Percentiles rank a stretch among this genome's conserved stretches.
These are phyloP conservation scores for Ambrosiella cleistominuta DNA, from an alignment of 2,329 filamentous ascomycete genomes.

Conservation along the genomic window DNA sequence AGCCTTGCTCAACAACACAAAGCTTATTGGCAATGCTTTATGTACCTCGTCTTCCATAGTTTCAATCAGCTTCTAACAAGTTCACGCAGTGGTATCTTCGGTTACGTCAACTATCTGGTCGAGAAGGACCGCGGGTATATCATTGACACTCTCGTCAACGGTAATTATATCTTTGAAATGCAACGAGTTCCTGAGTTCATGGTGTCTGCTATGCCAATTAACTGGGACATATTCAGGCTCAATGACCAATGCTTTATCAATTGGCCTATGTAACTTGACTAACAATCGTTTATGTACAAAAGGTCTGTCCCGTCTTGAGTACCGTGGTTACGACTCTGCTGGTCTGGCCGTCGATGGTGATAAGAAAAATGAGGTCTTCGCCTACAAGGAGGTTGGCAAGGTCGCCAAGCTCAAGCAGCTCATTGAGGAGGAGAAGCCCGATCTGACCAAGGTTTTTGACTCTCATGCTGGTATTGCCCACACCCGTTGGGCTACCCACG, in stretches of 20 bases:
- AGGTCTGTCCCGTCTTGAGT: slow-evolving; percentile 92
- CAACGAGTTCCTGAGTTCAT: not conserved
- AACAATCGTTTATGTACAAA: slow-evolving; percentile 9
- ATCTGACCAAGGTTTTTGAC: slow-evolving; percentile 86
- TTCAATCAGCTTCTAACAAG: slow-evolving; percentile 9
- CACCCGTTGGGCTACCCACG: slow-evolving; percentile 98
- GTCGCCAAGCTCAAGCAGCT: slow-evolving; percentile 90
- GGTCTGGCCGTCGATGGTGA: slow-evolving; percentile 91
- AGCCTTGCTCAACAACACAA: not conserved
- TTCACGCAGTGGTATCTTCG: slow-evolving; percentile 66
- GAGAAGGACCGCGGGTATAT: slow-evolving; percentile 98
- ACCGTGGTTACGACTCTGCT: slow-evolving; percentile 95
- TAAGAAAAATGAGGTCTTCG: slow-evolving; percentile 95
- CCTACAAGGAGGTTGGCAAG: slow-evolving; percentile 99
- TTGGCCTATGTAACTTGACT: not conserved
- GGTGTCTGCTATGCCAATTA: too few species aligned
- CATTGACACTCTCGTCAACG: slow-evolving; percentile 89
- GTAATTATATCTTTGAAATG: slow-evolving; percentile 31
- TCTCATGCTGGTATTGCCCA: slow-evolving; percentile 97
- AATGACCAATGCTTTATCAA: too few species aligned
- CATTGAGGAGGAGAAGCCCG: slow-evolving; percentile 66
- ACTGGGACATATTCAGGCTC: too few species aligned
- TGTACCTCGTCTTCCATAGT: not conserved
- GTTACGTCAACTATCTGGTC: slow-evolving; percentile 98
- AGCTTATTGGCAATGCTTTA: not conserved